These are phyloP conservation scores for Alternaria postmessia DNA, from an alignment of 2,329 filamentous ascomycete species.

Conservation along the genomic window DNA sequence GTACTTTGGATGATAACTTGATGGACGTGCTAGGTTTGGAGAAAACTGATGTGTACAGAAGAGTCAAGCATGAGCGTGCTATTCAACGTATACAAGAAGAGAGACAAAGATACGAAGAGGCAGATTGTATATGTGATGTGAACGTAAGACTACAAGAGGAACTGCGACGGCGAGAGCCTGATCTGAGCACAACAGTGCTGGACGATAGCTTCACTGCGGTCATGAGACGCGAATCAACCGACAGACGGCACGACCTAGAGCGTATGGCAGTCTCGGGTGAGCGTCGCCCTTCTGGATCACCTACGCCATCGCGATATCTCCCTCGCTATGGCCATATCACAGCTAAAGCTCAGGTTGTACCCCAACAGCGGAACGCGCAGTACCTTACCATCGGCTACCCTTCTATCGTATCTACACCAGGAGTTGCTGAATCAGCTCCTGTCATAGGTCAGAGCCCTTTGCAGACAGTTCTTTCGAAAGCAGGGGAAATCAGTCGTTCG, in stretches of 20 bases:
- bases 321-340: not conserved
- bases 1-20: not conserved
- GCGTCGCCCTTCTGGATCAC: not conserved
- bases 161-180: not conserved
- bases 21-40: not conserved
- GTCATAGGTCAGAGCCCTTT: not conserved
- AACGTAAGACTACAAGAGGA: not conserved
- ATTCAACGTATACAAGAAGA: constrained; percentile 2
- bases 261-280: not conserved
- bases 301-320: not conserved
- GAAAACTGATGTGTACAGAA: constrained; percentile 3
- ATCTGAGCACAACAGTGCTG: not conserved
- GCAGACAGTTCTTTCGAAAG: constrained; percentile 4
- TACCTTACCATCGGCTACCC: not conserved
- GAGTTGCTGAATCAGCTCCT: not conserved
- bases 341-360: not conserved
- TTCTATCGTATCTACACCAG: not conserved
- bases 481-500: constrained; percentile 19
- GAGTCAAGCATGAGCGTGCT: constrained; percentile 1
- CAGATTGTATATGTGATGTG: not conserved
- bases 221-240: not conserved
- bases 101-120: not conserved
- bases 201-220: not conserved
- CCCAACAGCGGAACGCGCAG: not conserved
- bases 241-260: not conserved